Evolutionary conservation across 208 protist genomes (phyloP).

Genomic region (Leishmania tropica): DNA sequence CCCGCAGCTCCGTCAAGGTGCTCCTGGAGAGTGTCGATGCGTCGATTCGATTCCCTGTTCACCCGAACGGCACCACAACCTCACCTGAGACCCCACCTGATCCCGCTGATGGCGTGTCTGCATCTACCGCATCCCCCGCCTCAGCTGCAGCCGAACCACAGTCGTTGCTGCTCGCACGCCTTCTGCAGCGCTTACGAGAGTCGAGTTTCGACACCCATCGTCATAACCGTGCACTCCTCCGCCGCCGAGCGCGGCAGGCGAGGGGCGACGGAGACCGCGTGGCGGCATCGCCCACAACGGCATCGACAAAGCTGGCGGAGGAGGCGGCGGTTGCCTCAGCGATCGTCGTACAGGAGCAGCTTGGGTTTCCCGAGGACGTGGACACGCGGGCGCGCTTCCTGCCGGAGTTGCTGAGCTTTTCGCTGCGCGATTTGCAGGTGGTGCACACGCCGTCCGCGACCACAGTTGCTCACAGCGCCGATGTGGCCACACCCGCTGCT

Average conservation of each 20-base stretch:
- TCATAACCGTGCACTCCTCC: conserved; percentile 4
- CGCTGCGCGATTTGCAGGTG: conserved; percentile 34
- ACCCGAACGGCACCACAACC: background rate
- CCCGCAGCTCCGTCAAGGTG: conserved; percentile 26
- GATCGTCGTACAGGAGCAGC: conserved; percentile 16
- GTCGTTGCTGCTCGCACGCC: conserved; percentile 19
- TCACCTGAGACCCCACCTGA: background rate
- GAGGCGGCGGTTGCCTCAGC: background rate
- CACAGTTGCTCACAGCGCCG: background rate
- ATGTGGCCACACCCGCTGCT: background rate
- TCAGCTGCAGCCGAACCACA: background rate
- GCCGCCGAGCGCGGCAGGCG: conserved; percentile 4
- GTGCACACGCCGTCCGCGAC: conserved; percentile 10
- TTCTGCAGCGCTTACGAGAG: conserved; percentile 33
- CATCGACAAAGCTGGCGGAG: background rate
- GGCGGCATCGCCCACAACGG: background rate
- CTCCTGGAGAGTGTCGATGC: conserved; percentile 33
- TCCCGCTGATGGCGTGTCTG: background rate
- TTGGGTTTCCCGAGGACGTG: conserved; percentile 31
- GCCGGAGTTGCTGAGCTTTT: conserved; percentile 32
- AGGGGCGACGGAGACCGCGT: background rate
- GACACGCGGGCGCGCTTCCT: conserved; percentile 28
- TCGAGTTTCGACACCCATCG: conserved; percentile 26
- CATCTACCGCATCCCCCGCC: background rate
- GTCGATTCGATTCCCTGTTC: conserved; percentile 30